Evolutionary conservation across 352 stramenopile genomes (phyloP).

Genomic region (Phytophthora citricola): DNA sequence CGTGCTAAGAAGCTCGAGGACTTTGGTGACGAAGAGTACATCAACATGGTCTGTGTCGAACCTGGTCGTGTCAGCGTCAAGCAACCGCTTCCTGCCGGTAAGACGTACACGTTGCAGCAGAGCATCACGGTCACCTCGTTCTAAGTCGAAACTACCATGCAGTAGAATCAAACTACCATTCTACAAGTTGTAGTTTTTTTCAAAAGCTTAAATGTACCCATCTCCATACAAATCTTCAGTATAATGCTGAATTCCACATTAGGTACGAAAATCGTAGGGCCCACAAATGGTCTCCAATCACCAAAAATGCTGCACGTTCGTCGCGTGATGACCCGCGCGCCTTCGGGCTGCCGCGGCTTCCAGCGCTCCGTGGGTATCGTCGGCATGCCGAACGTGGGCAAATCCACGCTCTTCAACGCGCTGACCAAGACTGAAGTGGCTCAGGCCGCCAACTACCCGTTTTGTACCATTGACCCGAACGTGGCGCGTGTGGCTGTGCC

Average conservation of each 20-base stretch:
- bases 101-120: constrained; percentile 52
- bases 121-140: constrained; percentile 27
- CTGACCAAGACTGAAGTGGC: constrained; percentile 87
- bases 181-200: constrained; percentile 1
- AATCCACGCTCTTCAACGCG: constrained; percentile 91
- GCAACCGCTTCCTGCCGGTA: constrained; percentile 50
- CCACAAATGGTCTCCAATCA: constrained; percentile 12
- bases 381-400: constrained; percentile 90
- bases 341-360: constrained; percentile 48
- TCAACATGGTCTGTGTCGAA: constrained; percentile 96
- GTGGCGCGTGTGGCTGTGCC: constrained; percentile 78
- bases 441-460: constrained; percentile 89
- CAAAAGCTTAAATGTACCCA: constrained; percentile 12
- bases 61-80: constrained; percentile 80
- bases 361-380: constrained; percentile 89
- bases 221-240: constrained; percentile 16
- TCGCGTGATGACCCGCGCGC: constrained; percentile 12
- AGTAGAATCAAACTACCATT: neutral
- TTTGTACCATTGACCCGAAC: constrained; percentile 92
- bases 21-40: constrained; percentile 95
- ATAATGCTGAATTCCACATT: neutral
- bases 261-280: constrained; percentile 12
- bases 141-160: constrained; percentile 6
- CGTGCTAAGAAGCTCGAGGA: constrained; percentile 93
- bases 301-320: constrained; percentile 27